phyloP scores from a whole-genome alignment of 176 grass and related monocot genomes.

The Triticum urartu region DNA sequence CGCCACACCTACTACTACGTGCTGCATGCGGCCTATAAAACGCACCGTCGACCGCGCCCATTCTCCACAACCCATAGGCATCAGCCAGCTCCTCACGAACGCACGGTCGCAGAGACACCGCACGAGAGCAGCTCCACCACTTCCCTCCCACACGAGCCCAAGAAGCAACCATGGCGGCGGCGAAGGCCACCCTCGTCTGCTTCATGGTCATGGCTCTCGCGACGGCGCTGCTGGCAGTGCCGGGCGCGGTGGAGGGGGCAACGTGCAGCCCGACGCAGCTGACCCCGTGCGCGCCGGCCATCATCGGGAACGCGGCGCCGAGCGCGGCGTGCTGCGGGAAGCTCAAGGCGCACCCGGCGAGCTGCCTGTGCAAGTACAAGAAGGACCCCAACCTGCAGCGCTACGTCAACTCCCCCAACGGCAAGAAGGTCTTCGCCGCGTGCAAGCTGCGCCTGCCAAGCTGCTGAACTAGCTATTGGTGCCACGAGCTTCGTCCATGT shows the following conservation, averaged over 20 bases:
- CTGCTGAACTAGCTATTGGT: conserved; percentile 5
- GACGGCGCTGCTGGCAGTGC: not conserved
- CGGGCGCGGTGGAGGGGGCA: conserved; percentile 7
- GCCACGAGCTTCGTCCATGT: too few relatives aligned
- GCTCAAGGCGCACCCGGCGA: conserved; percentile 70
- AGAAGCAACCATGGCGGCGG: conserved; percentile 7
- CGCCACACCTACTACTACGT: conserved; percentile 6
- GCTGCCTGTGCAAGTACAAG: conserved; percentile 89
- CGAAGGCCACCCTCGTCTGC: conserved; percentile 10
- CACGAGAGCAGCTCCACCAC: not conserved
- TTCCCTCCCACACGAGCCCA: not conserved
- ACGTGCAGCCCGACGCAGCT: conserved; percentile 68
- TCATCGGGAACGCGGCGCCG: conserved; percentile 56
- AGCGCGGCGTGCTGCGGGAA: conserved; percentile 58
- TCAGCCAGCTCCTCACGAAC: too few relatives aligned
- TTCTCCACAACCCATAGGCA: not conserved
- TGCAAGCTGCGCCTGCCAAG: conserved; percentile 46
- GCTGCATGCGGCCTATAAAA: not conserved
- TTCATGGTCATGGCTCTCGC: conserved; percentile 22
- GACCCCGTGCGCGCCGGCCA: conserved; percentile 64
- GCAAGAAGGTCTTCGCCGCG: conserved; percentile 69
- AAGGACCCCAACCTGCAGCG: conserved; percentile 62
- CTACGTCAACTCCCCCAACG: conserved; percentile 88
- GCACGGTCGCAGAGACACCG: too few relatives aligned
- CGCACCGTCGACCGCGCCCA: not conserved